Conservation (phyloP, 2,329 filamentous ascomycete genomes). For the Alternaria dauci region DNA sequence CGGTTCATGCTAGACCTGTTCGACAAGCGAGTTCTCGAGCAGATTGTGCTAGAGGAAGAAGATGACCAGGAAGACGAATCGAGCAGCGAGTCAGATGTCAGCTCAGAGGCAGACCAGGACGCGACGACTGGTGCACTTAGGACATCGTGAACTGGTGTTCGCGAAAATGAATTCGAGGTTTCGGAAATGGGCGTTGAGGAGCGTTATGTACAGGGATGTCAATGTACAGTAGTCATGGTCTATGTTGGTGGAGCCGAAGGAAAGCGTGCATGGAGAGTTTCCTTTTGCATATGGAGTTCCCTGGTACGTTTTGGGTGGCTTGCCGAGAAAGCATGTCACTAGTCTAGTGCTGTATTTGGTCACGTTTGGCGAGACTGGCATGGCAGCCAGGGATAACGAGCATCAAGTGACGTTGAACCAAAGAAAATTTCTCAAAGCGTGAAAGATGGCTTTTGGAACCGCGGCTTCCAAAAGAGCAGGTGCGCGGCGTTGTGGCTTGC, state of each 20-base stretch:
- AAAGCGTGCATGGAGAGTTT: constrained; percentile 21
- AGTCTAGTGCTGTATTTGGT: constrained; percentile 15
- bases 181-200: constrained; percentile 27
- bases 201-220: constrained; percentile 15
- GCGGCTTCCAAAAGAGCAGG: neutral
- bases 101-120: constrained; percentile 36
- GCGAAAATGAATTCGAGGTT: constrained; percentile 10
- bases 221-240: constrained; percentile 19
- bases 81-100: constrained; percentile 46
- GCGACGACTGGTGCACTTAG: constrained; percentile 27
- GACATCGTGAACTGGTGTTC: constrained; percentile 25
- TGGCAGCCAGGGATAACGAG: constrained; percentile 11
- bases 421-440: neutral
- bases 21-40: constrained; percentile 85
- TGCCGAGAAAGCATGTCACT: constrained; percentile 14
- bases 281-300: constrained; percentile 37
- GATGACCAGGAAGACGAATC: constrained; percentile 48
- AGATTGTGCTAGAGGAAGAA: constrained; percentile 82
- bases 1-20: constrained; percentile 94
- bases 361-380: constrained; percentile 20
- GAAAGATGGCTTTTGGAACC: neutral
- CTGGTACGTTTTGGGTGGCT: constrained; percentile 18
- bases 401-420: neutral
- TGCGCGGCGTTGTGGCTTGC: constrained; percentile 4
- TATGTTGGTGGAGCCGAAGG: constrained; percentile 15